Evolutionary conservation across 2,329 filamentous ascomycete genomes (phyloP).

Genomic region (Cladosporium sphaerospermum): DNA sequence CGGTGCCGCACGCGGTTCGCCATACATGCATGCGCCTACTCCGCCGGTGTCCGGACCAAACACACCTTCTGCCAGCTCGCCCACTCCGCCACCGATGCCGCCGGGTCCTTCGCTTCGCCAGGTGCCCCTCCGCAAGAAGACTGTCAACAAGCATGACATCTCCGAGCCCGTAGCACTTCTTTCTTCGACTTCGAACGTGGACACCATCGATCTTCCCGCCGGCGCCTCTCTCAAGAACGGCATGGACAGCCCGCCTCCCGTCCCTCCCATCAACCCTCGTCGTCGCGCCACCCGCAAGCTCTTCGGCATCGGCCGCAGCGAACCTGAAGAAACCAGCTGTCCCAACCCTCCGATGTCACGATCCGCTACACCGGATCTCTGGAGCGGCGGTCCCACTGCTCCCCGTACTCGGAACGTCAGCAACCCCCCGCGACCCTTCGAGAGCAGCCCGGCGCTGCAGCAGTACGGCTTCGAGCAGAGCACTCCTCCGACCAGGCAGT

Average conservation of each 20-base stretch:
- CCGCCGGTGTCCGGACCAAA: slow-evolving; percentile 46
- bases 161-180: slow-evolving; percentile 51
- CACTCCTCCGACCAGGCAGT: slow-evolving; percentile 1
- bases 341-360: slow-evolving; percentile 5
- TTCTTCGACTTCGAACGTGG: slow-evolving; percentile 52
- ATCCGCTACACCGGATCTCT: slow-evolving; percentile 20
- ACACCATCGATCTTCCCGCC: slow-evolving; percentile 52
- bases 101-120: slow-evolving; percentile 37
- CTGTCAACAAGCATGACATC: slow-evolving; percentile 55
- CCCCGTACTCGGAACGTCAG: neutral
- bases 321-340: slow-evolving; percentile 1
- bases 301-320: slow-evolving; percentile 22
- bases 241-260: slow-evolving; percentile 41
- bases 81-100: slow-evolving; percentile 20
- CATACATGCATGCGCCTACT: slow-evolving; percentile 48
- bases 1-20: slow-evolving; percentile 23
- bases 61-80: slow-evolving; percentile 30
- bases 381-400: slow-evolving; percentile 9
- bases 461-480: slow-evolving; percentile 13
- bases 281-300: slow-evolving; percentile 41
- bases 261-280: slow-evolving; percentile 56
- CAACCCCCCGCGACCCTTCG: slow-evolving; percentile 11
- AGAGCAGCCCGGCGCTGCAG: slow-evolving; percentile 16
- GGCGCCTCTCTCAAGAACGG: slow-evolving; percentile 51
- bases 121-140: slow-evolving; percentile 48